phyloP scores from a whole-genome alignment of 2,329 filamentous ascomycete species.

The Capronia coronata region DNA sequence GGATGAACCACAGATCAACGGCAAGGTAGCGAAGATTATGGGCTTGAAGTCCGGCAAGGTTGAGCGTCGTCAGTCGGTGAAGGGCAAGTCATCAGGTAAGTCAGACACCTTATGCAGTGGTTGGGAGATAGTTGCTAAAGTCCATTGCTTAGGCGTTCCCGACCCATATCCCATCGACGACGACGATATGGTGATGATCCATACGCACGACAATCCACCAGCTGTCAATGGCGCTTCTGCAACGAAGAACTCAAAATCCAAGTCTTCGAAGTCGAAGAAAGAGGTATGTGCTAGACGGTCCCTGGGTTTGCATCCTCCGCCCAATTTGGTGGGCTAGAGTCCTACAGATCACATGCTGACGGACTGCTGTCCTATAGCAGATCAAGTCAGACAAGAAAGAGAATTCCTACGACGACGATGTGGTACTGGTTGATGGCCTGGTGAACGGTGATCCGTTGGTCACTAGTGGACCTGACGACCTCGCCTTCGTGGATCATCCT shows the following conservation, averaged over 20 bases:
- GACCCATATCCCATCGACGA: constrained; percentile 60
- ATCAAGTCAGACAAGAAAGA: constrained; percentile 26
- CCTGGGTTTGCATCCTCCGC: no score
- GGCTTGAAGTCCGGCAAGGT: constrained; percentile 48
- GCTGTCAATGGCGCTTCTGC: constrained; percentile 31
- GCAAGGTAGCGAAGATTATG: constrained; percentile 75
- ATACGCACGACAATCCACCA: constrained; percentile 41
- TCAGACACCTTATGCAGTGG: neutral
- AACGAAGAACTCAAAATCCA: constrained; percentile 33
- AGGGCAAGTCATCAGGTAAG: constrained; percentile 40
- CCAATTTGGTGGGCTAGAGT: no score
- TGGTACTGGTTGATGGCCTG: constrained; percentile 49
- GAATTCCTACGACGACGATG: constrained; percentile 42
- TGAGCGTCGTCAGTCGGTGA: constrained; percentile 45
- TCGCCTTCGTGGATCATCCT: constrained; percentile 47
- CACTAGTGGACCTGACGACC: constrained; percentile 45
- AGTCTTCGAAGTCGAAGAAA: constrained; percentile 34
- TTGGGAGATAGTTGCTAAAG: neutral
- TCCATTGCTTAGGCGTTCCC: constrained; percentile 31
- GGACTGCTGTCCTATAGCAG: no score
- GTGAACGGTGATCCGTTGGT: constrained; percentile 42
- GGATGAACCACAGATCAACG: constrained; percentile 56
- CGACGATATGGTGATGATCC: constrained; percentile 56
- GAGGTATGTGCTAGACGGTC: constrained; percentile 32
- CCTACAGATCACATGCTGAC: constrained; percentile 27